Percentiles rank a stretch among this genome's conserved stretches.
phyloP scores from a whole-genome alignment of 345 rosid genomes.

The Eucalyptus tenuipes region DNA sequence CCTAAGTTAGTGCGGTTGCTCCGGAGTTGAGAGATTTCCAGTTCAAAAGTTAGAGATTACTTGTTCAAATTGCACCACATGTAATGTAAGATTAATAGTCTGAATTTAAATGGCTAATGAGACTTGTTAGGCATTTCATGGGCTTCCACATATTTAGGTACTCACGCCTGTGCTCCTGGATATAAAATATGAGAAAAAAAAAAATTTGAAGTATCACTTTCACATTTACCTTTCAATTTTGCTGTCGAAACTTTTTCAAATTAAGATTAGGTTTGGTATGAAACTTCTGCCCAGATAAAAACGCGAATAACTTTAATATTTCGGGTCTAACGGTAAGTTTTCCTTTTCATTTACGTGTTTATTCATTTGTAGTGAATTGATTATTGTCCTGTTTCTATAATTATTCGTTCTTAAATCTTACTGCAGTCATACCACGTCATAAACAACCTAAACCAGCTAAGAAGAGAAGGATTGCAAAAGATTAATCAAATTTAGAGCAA shows the following conservation, averaged over 20 bases:
- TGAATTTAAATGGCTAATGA: neutral
- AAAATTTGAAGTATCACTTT: neutral
- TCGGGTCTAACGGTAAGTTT: neutral
- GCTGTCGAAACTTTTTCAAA: neutral
- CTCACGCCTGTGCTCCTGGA: fast-evolving
- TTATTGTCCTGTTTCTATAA: neutral
- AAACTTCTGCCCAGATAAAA: neutral
- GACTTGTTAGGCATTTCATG: neutral
- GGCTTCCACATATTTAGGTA: neutral
- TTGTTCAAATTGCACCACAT: neutral
- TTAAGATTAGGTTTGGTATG: neutral
- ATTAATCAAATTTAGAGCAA: neutral
- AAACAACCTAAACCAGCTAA: neutral
- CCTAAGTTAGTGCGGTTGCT: neutral
- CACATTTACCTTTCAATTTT: neutral
- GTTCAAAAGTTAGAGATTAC: neutral
- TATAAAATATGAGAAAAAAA: neutral
- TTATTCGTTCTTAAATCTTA: neutral
- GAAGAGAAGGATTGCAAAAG: neutral
- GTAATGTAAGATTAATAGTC: neutral
- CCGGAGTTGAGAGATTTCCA: neutral
- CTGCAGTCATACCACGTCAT: neutral
- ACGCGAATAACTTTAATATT: neutral
- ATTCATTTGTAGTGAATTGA: neutral
- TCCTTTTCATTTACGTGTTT: neutral